Base-by-base conservation (phyloP, 805 yeast genomes). In the Candida lessepsii region DNA sequence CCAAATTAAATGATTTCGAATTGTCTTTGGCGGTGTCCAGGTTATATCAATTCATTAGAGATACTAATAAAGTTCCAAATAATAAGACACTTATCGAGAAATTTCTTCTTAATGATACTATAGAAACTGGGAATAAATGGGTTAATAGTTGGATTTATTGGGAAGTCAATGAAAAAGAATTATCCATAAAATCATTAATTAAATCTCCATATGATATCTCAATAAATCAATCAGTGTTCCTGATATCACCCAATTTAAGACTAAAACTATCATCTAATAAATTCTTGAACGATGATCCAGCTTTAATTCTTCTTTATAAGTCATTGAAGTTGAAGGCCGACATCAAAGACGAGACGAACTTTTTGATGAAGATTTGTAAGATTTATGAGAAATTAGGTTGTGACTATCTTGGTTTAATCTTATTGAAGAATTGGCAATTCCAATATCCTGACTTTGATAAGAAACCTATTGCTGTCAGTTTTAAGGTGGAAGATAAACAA, bases 321-420 rank as follows among this genome's bases (percentile, higher is more conserved):
- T 75, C 73, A 31, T 65, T 90, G 41, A 67, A 95, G 34, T 50
- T 70, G 4, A 66, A 70, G 6, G 58, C 78, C 8, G 61, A 61
- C 20, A 63, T 70, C 1, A 43, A 46, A 2, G 61, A 60, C 29
- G 97, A 91, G 52, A 78, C 75, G 41, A 66, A 71, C 4, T 81
- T 83, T 52, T 73, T 89, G 11, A 52, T 76, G 9, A 76, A 80
- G 46, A 83, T 82, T 6, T 72, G 85, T 6, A 65, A 73, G 26
- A 82, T 88, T 45, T 86, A 88, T 53, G 71, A 78, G 11, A 70
- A 95, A 42, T 87, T 90, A 96, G 98, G 98, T 0, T 90, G 98
- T 62, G 95, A 90, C 52, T 76, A 80, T 44, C 58, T 91, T 29
- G 80, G 89, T 0, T 54, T 86, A 17, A 72, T 78, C 37, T 57